A percentile compares a stretch with the other conserved stretches of the same genome.
phyloP scores from a whole-genome alignment of 1,284 basidiomycete genomes.

The Boletus smithii region DNA sequence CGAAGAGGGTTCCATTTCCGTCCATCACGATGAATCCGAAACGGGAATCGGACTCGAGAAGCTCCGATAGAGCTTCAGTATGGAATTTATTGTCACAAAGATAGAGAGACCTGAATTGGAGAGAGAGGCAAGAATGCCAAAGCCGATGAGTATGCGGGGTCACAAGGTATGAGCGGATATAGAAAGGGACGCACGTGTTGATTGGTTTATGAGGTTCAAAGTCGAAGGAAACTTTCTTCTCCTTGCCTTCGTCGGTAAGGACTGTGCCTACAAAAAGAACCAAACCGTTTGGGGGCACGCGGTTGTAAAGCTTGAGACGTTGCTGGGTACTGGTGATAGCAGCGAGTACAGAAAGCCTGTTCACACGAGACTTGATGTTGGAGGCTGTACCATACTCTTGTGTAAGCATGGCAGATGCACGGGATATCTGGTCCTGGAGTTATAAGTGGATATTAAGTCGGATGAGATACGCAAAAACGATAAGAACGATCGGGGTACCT shows the following conservation, averaged over 20 bases:
- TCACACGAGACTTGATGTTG: slow-evolving; percentile 99
- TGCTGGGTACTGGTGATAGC: slow-evolving; percentile 99
- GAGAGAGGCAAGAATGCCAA: slow-evolving; percentile 1
- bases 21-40: slow-evolving; percentile 99
- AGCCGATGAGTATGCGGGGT: slow-evolving; percentile 5
- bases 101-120: slow-evolving; percentile 76
- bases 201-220: slow-evolving; percentile 98
- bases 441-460: neutral
- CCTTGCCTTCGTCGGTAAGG: slow-evolving; percentile 97
- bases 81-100: slow-evolving; percentile 99
- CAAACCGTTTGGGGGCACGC: slow-evolving; percentile 94
- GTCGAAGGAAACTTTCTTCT: slow-evolving; percentile 97
- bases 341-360: slow-evolving; percentile 94
- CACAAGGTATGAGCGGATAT: neutral
- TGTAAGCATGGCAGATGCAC: slow-evolving; percentile 92
- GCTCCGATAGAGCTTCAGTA: slow-evolving; percentile 94
- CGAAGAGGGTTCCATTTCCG: slow-evolving; percentile 95
- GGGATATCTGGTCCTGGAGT: slow-evolving; percentile 88
- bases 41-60: slow-evolving; percentile 95
- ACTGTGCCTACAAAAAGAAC: slow-evolving; percentile 98
- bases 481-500: slow-evolving; percentile 49
- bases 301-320: slow-evolving; percentile 92
- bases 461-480: slow-evolving; percentile 6
- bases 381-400: slow-evolving; percentile 98
- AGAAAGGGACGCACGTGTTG: slow-evolving; percentile 74